These are phyloP conservation scores for Candolleomyces aberdarensis DNA, from an alignment of 768 basidiomycete genomes.

Conservation along the genomic window DNA sequence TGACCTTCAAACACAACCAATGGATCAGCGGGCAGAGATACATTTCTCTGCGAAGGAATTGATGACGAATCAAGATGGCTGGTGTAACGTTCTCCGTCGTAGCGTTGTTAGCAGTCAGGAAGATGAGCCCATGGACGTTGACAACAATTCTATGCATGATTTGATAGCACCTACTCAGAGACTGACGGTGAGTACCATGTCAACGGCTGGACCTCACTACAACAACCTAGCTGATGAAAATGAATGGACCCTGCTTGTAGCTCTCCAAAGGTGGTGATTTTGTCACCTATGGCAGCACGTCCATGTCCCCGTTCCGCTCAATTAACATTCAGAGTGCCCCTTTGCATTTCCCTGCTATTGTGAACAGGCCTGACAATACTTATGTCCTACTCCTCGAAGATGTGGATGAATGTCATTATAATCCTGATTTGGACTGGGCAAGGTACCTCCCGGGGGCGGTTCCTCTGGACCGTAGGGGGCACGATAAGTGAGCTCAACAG, in stretches of 20 bases:
- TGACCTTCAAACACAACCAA: too few relatives aligned
- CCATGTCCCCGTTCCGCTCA: constrained; percentile 37
- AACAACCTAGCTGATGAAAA: background rate
- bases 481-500: constrained; percentile 34
- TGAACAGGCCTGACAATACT: constrained; percentile 32
- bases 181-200: constrained; percentile 29
- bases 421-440: constrained; percentile 50
- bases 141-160: constrained; percentile 26
- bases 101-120: constrained; percentile 11
- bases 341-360: constrained; percentile 38
- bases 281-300: constrained; percentile 39
- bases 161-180: constrained; percentile 37
- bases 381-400: constrained; percentile 43
- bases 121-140: constrained; percentile 2
- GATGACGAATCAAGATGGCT: too few relatives aligned
- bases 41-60: too few relatives aligned
- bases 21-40: too few relatives aligned
- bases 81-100: too few relatives aligned
- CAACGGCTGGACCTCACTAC: background rate
- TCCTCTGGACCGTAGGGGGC: constrained; percentile 39
- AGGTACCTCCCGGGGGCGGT: constrained; percentile 42
- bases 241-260: constrained; percentile 18
- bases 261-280: constrained; percentile 33
- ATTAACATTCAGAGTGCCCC: constrained; percentile 18
- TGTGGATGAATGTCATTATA: constrained; percentile 32